These are phyloP conservation scores for Exophiala sideris DNA, from an alignment of 2,329 filamentous ascomycete genomes.

Conservation along the genomic window DNA sequence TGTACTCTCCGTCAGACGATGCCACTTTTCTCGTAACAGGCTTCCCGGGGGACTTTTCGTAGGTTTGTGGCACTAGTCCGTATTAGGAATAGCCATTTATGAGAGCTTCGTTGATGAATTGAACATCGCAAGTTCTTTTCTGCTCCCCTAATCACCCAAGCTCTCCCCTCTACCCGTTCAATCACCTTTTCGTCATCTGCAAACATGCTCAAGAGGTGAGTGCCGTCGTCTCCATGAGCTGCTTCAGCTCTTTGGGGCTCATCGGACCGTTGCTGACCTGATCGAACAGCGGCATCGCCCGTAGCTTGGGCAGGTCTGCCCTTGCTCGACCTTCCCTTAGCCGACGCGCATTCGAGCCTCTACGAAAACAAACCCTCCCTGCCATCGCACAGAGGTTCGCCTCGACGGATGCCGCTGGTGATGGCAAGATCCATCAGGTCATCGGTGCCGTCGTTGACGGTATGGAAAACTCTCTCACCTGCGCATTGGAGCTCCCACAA, in stretches of 20 bases:
- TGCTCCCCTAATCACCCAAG: slow-evolving; percentile 20
- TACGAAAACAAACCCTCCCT: slow-evolving; percentile 56
- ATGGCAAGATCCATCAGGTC: slow-evolving; percentile 72
- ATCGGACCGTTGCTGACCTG: slow-evolving; percentile 35
- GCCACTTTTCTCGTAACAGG: no score
- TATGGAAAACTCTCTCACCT: slow-evolving; percentile 52
- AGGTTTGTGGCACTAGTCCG: neutral
- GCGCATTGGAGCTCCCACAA: slow-evolving; percentile 37
- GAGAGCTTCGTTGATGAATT: slow-evolving; percentile 7
- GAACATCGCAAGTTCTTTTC: slow-evolving; percentile 14
- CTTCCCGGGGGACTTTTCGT: no score
- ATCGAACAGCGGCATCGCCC: slow-evolving; percentile 59
- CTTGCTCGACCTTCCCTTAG: slow-evolving; percentile 55
- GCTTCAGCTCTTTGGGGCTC: slow-evolving; percentile 30
- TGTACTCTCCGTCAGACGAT: no score
- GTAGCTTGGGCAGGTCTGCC: slow-evolving; percentile 58
- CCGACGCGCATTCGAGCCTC: slow-evolving; percentile 56
- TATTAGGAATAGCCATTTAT: neutral
- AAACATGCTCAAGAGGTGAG: slow-evolving; percentile 63
- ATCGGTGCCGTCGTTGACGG: slow-evolving; percentile 99
- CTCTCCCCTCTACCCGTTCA: slow-evolving; percentile 23
- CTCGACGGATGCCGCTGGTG: slow-evolving; percentile 53
- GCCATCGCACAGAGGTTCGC: slow-evolving; percentile 61
- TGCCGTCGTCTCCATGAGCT: slow-evolving; percentile 21
- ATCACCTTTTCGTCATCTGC: slow-evolving; percentile 30